Base-by-base conservation (phyloP, 1,139 yeast genomes). In the Yamadazyma membranifaciens region DNA sequence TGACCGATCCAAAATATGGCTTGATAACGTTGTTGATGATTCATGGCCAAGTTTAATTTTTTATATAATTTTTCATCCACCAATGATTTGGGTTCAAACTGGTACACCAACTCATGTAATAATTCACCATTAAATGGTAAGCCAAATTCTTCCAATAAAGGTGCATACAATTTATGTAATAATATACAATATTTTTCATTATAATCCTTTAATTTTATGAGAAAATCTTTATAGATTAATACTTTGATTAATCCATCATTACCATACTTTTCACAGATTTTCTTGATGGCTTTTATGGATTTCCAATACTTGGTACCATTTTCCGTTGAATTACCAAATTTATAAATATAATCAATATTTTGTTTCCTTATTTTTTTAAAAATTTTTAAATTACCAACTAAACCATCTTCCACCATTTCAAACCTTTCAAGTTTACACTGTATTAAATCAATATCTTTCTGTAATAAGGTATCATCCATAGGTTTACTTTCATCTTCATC, bases 361-460 rank as follows among this genome's bases (percentile, higher is more conserved):
- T 63, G 63, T 46, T 81, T 75, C 30, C 86, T 59, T 14, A 78
- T 55, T 45, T 56, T 60, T 48, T 62, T 70, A 48, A 56, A 66
- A 1, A 47, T 47, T 52, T 63, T 70, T 44, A 63, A 54, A 42
- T 50, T 56, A 9, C 25, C 31, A 12, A 47, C 36, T 3, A 51
- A 33, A 17, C 39, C 45, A n/a, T 34, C 25, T 10, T 38, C 32
- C 4, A 31, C 14, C 3, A 31, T 32, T 16, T 35, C 26, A 22
- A 36, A 34, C 3, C 9, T 9, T 12, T 39, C 42, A 3, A 44
- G 34, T 13, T 37, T 30, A 1, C 35, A 42, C 12, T 46, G 35
- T 2, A 45, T 28, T 16, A 15, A n/a, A 7, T 20, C 34, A 34
- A 39, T 34, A 15, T 48, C 48, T 22, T 34, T 38, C 37, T 63